Evolutionary conservation across 805 yeast genomes (phyloP).

Genomic region (Yarrowia phangngaensis): DNA sequence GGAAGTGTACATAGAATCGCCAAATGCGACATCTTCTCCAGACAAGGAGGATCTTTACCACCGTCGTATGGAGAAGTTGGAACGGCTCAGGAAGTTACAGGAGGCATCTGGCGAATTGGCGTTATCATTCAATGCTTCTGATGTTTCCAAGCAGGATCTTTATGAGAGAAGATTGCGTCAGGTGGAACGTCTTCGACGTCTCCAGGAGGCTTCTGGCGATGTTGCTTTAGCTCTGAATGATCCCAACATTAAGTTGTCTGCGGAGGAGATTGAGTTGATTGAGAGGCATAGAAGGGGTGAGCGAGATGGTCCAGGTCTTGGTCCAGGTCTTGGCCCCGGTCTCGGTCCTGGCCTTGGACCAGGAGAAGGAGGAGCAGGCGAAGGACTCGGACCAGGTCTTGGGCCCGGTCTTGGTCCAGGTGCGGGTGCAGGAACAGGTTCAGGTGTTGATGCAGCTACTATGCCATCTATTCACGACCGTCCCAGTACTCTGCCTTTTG

Average conservation of each 20-base stretch:
- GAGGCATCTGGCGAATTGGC: slow-evolving; percentile 60
- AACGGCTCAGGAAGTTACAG: slow-evolving; percentile 68
- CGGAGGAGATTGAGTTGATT: slow-evolving; percentile 24
- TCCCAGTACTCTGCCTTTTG: slow-evolving; percentile 20
- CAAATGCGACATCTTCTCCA: slow-evolving; percentile 31
- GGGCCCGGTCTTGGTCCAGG: slow-evolving; percentile 4
- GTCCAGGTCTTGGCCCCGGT: not conserved
- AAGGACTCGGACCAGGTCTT: not conserved
- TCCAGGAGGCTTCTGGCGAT: slow-evolving; percentile 64
- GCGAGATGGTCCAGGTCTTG: slow-evolving; percentile 1
- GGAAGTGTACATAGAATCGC: slow-evolving; percentile 52
- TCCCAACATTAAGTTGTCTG: slow-evolving; percentile 11
- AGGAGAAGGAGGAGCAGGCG: not conserved
- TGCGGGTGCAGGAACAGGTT: not conserved
- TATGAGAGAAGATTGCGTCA: slow-evolving; percentile 12
- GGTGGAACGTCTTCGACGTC: slow-evolving; percentile 40
- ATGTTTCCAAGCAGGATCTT: slow-evolving; percentile 21
- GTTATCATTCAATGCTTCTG: slow-evolving; percentile 6
- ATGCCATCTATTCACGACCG: slow-evolving; percentile 21
- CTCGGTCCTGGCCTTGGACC: not conserved
- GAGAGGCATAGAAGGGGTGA: slow-evolving; percentile 2
- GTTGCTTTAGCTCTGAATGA: slow-evolving; percentile 42
- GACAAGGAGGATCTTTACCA: slow-evolving; percentile 43
- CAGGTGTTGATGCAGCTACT: slow-evolving; percentile 7
- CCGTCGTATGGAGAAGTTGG: slow-evolving; percentile 59